phyloP scores from a whole-genome alignment of 352 stramenopile genomes.

The Phytophthora hybrid region DNA sequence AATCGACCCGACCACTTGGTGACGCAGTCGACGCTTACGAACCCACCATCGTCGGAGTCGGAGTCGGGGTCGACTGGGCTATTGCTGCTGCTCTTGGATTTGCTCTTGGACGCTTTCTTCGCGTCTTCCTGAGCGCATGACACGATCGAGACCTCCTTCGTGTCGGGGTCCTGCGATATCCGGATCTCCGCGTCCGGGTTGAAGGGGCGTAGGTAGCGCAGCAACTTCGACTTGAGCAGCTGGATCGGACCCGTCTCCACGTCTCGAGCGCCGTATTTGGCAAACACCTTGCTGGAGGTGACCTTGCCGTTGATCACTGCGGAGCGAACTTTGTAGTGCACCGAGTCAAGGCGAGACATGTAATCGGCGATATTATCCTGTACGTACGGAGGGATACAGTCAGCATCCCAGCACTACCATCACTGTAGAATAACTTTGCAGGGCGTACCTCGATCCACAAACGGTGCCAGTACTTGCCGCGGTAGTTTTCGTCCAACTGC shows the following conservation, averaged over 20 bases:
- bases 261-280: constrained; percentile 86
- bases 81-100: constrained; percentile 7
- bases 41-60: constrained; percentile 23
- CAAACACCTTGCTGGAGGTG: constrained; percentile 75
- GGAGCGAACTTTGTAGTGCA: constrained; percentile 78
- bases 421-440: not conserved
- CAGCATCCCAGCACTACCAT: not conserved
- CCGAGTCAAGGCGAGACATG: constrained; percentile 77
- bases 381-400: not conserved
- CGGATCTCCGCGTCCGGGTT: constrained; percentile 79
- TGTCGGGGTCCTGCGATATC: constrained; percentile 55
- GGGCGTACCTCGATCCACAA: constrained; percentile 77
- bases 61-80: constrained; percentile 6
- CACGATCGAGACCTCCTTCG: constrained; percentile 65
- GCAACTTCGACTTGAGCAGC: constrained; percentile 82
- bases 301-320: constrained; percentile 57
- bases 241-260: constrained; percentile 83
- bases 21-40: constrained; percentile 57
- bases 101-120: constrained; percentile 19
- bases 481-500: constrained; percentile 80
- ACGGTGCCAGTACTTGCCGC: constrained; percentile 77
- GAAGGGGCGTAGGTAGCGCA: constrained; percentile 80
- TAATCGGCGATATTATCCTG: constrained; percentile 65
- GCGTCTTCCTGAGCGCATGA: constrained; percentile 47
- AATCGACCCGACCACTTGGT: constrained; percentile 77